Evolutionary conservation across 2,329 filamentous ascomycete species (phyloP).

Genomic region (Xylaria sp.): DNA sequence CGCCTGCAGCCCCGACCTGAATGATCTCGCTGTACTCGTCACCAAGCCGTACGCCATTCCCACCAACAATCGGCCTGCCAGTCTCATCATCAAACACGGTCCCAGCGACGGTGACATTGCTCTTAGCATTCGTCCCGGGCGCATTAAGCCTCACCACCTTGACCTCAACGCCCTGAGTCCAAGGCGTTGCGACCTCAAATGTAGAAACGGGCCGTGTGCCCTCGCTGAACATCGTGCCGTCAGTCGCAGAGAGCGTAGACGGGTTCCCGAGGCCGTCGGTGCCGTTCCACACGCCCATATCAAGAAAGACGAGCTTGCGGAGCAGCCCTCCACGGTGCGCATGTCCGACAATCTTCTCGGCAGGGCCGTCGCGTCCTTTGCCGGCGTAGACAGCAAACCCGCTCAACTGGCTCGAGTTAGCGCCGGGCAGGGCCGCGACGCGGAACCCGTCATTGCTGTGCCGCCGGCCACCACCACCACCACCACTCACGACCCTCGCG

Average conservation of each 20-base stretch:
- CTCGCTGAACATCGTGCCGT: conserved; percentile 46
- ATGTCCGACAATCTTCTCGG: background rate
- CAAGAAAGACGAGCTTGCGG: conserved; percentile 50
- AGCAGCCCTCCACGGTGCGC: conserved; percentile 28
- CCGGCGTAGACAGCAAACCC: conserved; percentile 49
- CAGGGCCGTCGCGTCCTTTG: background rate
- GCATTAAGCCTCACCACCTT: conserved; percentile 45
- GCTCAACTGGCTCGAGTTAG: conserved; percentile 50
- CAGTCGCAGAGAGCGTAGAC: conserved; percentile 48
- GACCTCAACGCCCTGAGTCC: conserved; percentile 43
- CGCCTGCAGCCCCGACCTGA: conserved; percentile 44
- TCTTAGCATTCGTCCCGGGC: conserved; percentile 52
- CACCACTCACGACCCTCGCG: conserved; percentile 38
- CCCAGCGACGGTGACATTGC: conserved; percentile 47
- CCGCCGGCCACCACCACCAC: conserved; percentile 7
- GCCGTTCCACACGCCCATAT: conserved; percentile 53
- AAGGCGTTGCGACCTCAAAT: conserved; percentile 47
- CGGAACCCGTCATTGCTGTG: conserved; percentile 20
- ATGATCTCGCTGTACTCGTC: conserved; percentile 41
- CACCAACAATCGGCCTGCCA: conserved; percentile 40
- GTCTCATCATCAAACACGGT: conserved; percentile 47
- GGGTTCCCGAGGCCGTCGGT: conserved; percentile 50
- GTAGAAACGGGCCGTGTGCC: conserved; percentile 44
- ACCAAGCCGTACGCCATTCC: conserved; percentile 25
- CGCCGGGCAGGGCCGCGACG: conserved; percentile 48